A percentile compares a stretch with the other conserved stretches of the same genome.
Evolutionary conservation across 345 rosid genomes (phyloP).

Genomic region (Anastatica hierochuntica): DNA sequence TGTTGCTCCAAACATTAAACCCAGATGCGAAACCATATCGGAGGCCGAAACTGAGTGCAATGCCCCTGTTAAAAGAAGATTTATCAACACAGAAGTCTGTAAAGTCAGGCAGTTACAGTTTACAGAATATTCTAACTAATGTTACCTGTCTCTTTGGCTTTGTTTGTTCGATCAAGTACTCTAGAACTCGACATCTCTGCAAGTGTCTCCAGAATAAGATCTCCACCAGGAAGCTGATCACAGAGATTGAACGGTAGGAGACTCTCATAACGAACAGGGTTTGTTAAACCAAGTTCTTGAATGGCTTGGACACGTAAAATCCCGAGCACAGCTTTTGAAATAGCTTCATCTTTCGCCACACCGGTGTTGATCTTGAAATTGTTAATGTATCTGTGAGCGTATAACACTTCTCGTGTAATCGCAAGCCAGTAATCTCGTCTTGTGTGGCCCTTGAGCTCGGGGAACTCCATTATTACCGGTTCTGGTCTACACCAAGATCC

Average conservation of each 20-base stretch:
- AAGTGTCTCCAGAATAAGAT: constrained; percentile 77
- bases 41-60: constrained; percentile 72
- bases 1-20: constrained; percentile 61
- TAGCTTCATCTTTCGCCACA: constrained; percentile 56
- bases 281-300: constrained; percentile 48
- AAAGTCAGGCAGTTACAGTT: too few relatives aligned
- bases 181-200: constrained; percentile 55
- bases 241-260: constrained; percentile 88
- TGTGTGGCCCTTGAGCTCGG: constrained; percentile 89
- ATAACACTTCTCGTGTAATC: constrained; percentile 61
- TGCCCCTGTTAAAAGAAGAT: constrained; percentile 13
- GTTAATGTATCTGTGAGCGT: constrained; percentile 55
- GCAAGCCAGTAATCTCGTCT: constrained; percentile 96
- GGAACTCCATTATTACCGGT: constrained; percentile 81
- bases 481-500: too few relatives aligned
- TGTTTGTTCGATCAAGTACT: constrained; percentile 38
- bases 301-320: constrained; percentile 73
- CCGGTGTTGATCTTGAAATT: constrained; percentile 60
- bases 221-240: constrained; percentile 96
- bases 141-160: constrained; percentile 33
- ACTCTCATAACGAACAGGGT: constrained; percentile 31
- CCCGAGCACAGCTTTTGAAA: constrained; percentile 83
- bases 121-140: constrained; percentile 15
- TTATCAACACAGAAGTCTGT: too few relatives aligned
- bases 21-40: constrained; percentile 68